Conservation (phyloP, 2,329 filamentous ascomycete genomes). For the Trichoderma koningiopsis region DNA sequence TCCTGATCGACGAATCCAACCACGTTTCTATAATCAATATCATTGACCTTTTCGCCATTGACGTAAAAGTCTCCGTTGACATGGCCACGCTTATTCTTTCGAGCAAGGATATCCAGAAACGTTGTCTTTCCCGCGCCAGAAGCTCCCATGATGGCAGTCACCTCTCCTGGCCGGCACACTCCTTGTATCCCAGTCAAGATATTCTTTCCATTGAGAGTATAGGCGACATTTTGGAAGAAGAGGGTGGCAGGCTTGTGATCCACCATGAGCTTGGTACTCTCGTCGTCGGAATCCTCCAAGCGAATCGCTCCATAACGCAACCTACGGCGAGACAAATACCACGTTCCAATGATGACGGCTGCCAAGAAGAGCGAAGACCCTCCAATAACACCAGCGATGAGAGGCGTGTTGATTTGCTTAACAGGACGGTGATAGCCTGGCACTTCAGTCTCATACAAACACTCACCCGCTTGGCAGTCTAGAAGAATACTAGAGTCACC, state of each 20-base stretch:
- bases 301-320: constrained; percentile 72
- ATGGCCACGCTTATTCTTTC: constrained; percentile 91
- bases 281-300: constrained; percentile 87
- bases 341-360: constrained; percentile 78
- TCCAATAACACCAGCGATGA: constrained; percentile 93
- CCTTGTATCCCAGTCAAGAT: constrained; percentile 82
- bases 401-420: constrained; percentile 93
- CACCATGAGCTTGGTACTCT: constrained; percentile 80
- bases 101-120: constrained; percentile 91
- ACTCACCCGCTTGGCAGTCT: constrained; percentile 83
- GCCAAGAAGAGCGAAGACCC: constrained; percentile 84
- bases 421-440: constrained; percentile 87
- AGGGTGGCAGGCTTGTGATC: constrained; percentile 90
- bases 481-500: constrained; percentile 88
- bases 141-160: constrained; percentile 97
- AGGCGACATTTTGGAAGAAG: constrained; percentile 85
- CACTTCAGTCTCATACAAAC: constrained; percentile 87
- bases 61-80: constrained; percentile 83
- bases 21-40: constrained; percentile 85
- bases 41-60: constrained; percentile 86
- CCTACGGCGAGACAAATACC: constrained; percentile 82
- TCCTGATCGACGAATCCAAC: constrained; percentile 98
- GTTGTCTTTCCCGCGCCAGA: constrained; percentile 97
- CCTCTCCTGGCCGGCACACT: constrained; percentile 89
- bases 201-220: constrained; percentile 82